Base-by-base conservation (phyloP, 2,329 filamentous ascomycete genomes). In the Aspergillus pseudoglaucus region DNA sequence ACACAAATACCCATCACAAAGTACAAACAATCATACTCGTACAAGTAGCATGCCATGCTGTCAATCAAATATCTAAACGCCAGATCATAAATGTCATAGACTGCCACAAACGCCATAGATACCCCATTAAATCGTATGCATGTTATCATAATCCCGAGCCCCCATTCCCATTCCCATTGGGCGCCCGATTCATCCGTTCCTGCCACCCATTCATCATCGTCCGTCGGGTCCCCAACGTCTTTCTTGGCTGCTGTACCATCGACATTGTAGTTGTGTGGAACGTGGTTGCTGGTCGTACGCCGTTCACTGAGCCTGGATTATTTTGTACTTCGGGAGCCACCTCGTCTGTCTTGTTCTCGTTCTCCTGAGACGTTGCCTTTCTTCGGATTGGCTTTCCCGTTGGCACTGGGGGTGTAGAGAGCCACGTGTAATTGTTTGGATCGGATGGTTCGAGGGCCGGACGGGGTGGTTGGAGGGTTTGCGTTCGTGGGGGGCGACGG, bases 151-250 rank as follows among this genome's bases (percentile, higher is more conserved):
- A 39, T 20, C 37, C 37, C 37, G 37, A 39, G 22, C 17, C 10
- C 18, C 37, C 37, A 39, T 39, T 39, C 37, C 15, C 8, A 39
- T 20, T 18, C 18, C 37, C 37, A 39, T 39, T 39, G 37, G 37
- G 5, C 17, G 37, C 60, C 55, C 58, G 57, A 49, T 66, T 67
- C 64, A 67, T 66, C 51, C 64, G 59, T 17, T 64, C 65, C 47
- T 67, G 64, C 71, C 71, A 73, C 41, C 69, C 68, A 54, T 59
- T 35, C 37, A 63, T 70, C 65, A 72, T 67, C 44, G 62, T 70
- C 44, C 70, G 63, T 38, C 71, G 65, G 45, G 73, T 64, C 23
- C 71, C 71, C 47, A 72, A 51, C 15, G 70, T 73, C 56, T 65
- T 69, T 46, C 63, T 65, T 46, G 54, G 47, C 18, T 63, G 56